Evolutionary conservation across 1,284 basidiomycete genomes (phyloP), one percentile per base, ranked within the genome.

Genomic region (Sporisorium graminicola): DNA sequence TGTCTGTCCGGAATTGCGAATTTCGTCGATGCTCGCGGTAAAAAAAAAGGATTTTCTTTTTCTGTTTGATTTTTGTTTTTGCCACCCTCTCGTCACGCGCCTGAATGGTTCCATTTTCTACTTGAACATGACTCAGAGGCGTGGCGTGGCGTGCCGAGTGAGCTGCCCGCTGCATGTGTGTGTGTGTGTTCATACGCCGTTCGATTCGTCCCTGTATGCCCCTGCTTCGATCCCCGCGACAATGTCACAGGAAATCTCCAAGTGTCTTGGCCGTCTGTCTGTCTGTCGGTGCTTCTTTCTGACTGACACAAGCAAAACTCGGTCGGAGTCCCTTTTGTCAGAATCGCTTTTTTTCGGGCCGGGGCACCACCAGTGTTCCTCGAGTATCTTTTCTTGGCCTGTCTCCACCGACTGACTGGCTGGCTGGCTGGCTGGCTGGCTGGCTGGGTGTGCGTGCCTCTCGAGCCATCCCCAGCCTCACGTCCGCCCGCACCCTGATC

Each of bases 151-250:
- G n/a, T n/a, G n/a, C n/a, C n/a, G n/a, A n/a, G n/a, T n/a, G n/a
- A n/a, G n/a, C n/a, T n/a, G n/a, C n/a, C n/a, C n/a, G n/a, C n/a
- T n/a, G n/a, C n/a, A n/a, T n/a, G n/a, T n/a, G n/a, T n/a, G n/a
- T n/a, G n/a, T n/a, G n/a, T n/a, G 50, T 31, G 49, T 49, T 50
- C 27, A 50, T 50, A 31, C 47, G 47, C 44, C 27, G n/a, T n/a
- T n/a, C n/a, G n/a, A n/a, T n/a, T n/a, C n/a, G n/a, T n/a, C 35
- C 20, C 43, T 10, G 6, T 20, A 7, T 18, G 26, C 26, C 18
- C 35, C 18, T 40, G 37, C 49, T 46, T 65, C 56, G 50, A 65
- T 65, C 62, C 56, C 56, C 55, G 62, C 56, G 57, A 57, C 52
- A 16, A 26, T 51, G 24, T 43, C 33, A 42, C n/a, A n/a, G 12